These are phyloP conservation scores for Platismatia glauca DNA, from an alignment of 495 filamentous ascomycete species.

Conservation along the genomic window DNA sequence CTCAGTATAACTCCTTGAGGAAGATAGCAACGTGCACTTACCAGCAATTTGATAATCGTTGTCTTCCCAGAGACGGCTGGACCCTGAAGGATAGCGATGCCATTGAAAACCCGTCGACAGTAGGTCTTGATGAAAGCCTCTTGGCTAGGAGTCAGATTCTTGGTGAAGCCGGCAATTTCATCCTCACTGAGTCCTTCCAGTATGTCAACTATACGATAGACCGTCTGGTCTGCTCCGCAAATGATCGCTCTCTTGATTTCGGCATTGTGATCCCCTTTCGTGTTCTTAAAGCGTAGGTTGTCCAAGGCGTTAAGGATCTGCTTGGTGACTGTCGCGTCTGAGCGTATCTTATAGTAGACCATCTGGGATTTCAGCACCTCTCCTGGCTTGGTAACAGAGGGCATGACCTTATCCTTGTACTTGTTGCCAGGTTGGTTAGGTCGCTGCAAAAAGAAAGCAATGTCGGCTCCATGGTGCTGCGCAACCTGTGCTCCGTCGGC, in stretches of 20 bases:
- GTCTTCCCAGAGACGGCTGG: neutral
- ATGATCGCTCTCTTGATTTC: neutral
- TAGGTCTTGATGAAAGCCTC: neutral
- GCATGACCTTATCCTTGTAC: neutral
- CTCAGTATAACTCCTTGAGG: too few relatives aligned
- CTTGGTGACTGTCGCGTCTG: neutral
- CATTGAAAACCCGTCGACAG: neutral
- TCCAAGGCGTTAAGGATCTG: neutral
- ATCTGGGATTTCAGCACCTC: neutral
- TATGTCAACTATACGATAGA: neutral
- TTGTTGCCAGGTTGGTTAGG: neutral
- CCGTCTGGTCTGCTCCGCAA: neutral
- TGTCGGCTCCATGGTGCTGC: neutral
- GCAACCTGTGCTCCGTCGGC: neutral
- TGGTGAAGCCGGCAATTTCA: neutral
- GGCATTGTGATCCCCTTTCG: neutral
- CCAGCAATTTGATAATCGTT: neutral
- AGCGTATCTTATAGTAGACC: neutral
- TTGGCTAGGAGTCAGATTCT: neutral
- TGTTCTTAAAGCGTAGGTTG: neutral
- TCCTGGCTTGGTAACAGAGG: neutral
- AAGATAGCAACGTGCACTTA: too few relatives aligned
- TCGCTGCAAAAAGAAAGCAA: neutral
- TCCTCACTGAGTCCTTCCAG: neutral
- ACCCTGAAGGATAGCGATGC: neutral